Evolutionary conservation across 2,329 filamentous ascomycete genomes (phyloP).

Genomic region (Exophiala xenobiotica): DNA sequence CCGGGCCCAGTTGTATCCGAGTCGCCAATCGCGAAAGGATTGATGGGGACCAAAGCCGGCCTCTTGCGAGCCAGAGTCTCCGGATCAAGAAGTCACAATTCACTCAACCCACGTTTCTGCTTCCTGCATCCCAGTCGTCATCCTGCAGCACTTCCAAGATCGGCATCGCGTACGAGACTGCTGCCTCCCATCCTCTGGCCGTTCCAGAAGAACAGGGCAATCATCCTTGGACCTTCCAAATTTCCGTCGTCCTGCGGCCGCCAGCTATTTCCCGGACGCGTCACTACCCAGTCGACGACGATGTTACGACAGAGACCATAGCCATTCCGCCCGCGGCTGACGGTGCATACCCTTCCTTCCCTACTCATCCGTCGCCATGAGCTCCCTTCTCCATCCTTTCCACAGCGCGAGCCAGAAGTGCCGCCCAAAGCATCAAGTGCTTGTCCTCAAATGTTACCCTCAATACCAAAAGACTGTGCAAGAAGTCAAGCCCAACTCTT

Average conservation of each 20-base stretch:
- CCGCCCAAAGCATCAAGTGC: constrained; percentile 93
- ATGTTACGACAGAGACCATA: constrained; percentile 8
- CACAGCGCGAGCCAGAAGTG: constrained; percentile 60
- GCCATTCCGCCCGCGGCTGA: constrained; percentile 8
- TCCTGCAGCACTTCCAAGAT: constrained; percentile 3
- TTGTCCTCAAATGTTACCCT: constrained; percentile 95
- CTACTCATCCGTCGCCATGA: constrained; percentile 22
- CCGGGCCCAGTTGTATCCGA: not conserved
- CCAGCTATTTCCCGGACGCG: not conserved
- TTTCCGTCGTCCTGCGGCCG: not conserved
- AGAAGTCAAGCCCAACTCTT: constrained; percentile 93
- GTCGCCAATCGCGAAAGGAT: not conserved
- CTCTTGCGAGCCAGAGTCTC: not conserved
- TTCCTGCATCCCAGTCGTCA: not conserved
- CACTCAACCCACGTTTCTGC: not conserved
- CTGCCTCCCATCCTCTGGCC: not conserved
- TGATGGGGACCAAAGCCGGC: too few species aligned
- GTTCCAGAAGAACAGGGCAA: not conserved
- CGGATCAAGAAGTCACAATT: not conserved
- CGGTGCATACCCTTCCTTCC: constrained; percentile 8
- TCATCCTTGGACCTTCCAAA: not conserved
- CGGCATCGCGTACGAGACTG: not conserved
- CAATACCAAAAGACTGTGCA: constrained; percentile 85
- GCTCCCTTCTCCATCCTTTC: constrained; percentile 42
- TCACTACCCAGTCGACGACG: not conserved